Base-by-base conservation (phyloP, 805 yeast genomes). In the Myxozyma mucilagina region DNA sequence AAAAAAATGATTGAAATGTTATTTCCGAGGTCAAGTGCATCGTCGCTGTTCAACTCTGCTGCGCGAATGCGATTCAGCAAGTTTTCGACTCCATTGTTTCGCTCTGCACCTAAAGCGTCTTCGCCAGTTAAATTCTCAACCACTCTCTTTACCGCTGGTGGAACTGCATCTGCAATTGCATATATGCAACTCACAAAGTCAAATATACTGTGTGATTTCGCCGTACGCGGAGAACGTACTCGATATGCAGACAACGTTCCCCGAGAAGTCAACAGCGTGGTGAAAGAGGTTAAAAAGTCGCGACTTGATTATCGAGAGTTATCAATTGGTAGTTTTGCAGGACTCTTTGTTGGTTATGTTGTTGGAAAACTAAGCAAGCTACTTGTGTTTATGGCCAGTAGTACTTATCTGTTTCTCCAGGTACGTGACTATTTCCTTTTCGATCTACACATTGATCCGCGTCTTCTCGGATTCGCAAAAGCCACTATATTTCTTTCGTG, bases 261-360 rank as follows among this genome's bases (percentile, higher is more conserved):
- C 24, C n/a, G 20, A 4, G 47, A 41, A 16, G 38, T 32, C 8
- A 51, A 51, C 38, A 16, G 47, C 16, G 47, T 31, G 8, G 18
- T 38, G 5, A 10, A 18, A 2, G 52, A 48, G 11, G 52, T 16
- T 4, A n/a, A 32, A 7, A 34, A 53, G 32, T 44, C 49, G 20
- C 31, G 43, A 4, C 71, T 83, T 66, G 78, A 80, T 70, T 84
- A 84, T 68, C 77, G 78, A 56, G 84, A 84, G 67, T 74, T 84
- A 65, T 77, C 86, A 20, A 68, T 84, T 61, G 88, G 88, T 0
- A 80, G 85, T 0, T 72, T 84, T 67, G 75, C 81, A 4, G 87
- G 88, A 0, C 72, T 83, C 36, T 76, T 80, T 56, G 68, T 80
- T 56, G 88, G 88, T 0, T 71, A 81, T 8, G 73, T 84, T 14